Percentiles rank a stretch among this genome's conserved stretches.
These are phyloP conservation scores for Curvularia verruculosa DNA, from an alignment of 2,329 filamentous ascomycete species.

Conservation along the genomic window DNA sequence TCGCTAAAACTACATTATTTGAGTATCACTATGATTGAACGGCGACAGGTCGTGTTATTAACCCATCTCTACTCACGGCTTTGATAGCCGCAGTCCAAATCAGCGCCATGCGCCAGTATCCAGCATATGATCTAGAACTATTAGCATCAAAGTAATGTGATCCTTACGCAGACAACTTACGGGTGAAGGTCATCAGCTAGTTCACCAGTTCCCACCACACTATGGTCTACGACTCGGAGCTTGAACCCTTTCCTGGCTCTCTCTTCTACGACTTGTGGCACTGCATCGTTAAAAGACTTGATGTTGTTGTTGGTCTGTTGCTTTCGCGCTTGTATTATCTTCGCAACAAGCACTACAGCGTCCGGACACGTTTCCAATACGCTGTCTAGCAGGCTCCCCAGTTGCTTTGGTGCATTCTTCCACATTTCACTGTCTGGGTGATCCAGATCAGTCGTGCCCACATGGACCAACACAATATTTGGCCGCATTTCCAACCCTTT, in stretches of 20 bases:
- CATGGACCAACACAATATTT: conserved; percentile 33
- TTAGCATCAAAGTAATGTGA: conserved; percentile 2
- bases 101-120: conserved; percentile 39
- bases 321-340: conserved; percentile 39
- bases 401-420: conserved; percentile 39
- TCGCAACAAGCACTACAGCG: conserved; percentile 47
- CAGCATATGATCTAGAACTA: conserved; percentile 26
- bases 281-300: conserved; percentile 29
- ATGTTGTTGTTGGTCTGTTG: conserved; percentile 20
- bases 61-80: conserved; percentile 3
- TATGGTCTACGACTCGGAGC: conserved; percentile 35
- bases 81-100: conserved; percentile 31
- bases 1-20: neutral
- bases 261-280: conserved; percentile 30
- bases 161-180: conserved; percentile 15
- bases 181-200: conserved; percentile 40
- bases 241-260: conserved; percentile 29
- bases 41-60: conserved; percentile 21
- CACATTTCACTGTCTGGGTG: conserved; percentile 11
- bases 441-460: conserved; percentile 34
- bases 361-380: conserved; percentile 38
- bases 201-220: conserved; percentile 21
- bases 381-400: conserved; percentile 43
- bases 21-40: neutral
- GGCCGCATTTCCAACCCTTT: conserved; percentile 23